These are phyloP conservation scores for Aspergillus avenaceus DNA, from an alignment of 495 filamentous ascomycete species.

Conservation along the genomic window DNA sequence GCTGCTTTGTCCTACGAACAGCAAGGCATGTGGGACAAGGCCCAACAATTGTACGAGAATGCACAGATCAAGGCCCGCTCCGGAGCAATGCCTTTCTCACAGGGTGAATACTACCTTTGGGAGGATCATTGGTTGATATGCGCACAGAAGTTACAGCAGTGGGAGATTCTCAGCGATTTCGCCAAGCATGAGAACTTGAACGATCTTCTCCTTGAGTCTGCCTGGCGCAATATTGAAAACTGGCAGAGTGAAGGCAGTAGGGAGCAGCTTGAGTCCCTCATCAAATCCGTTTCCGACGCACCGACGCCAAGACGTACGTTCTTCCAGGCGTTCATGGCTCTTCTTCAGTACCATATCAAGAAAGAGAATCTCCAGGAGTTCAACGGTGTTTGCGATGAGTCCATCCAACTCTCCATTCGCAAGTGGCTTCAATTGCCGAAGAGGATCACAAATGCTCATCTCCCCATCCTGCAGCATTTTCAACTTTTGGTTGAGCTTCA, in stretches of 20 bases:
- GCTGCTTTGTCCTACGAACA: constrained; percentile 96
- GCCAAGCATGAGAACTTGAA: constrained; percentile 99
- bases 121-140: constrained; percentile 99
- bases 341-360: constrained; percentile 89
- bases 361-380: constrained; percentile 77
- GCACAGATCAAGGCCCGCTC: constrained; percentile 96
- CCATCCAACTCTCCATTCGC: constrained; percentile 90
- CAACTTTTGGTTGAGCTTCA: constrained; percentile 98
- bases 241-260: constrained; percentile 83
- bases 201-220: constrained; percentile 90
- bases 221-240: constrained; percentile 88
- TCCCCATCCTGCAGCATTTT: constrained; percentile 94
- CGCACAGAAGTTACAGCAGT: constrained; percentile 96
- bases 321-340: constrained; percentile 96
- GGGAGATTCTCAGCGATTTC: constrained; percentile 95
- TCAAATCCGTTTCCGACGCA: constrained; percentile 95
- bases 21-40: constrained; percentile 98
- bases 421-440: constrained; percentile 97
- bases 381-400: constrained; percentile 85
- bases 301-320: constrained; percentile 90
- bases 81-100: constrained; percentile 87
- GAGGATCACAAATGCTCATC: constrained; percentile 91
- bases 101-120: constrained; percentile 97
- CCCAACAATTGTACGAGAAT: constrained; percentile 90
- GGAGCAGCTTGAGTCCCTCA: constrained; percentile 82